Evolutionary conservation across 2,329 filamentous ascomycete species (phyloP).

Genomic region (Botrytis sinoallii): DNA sequence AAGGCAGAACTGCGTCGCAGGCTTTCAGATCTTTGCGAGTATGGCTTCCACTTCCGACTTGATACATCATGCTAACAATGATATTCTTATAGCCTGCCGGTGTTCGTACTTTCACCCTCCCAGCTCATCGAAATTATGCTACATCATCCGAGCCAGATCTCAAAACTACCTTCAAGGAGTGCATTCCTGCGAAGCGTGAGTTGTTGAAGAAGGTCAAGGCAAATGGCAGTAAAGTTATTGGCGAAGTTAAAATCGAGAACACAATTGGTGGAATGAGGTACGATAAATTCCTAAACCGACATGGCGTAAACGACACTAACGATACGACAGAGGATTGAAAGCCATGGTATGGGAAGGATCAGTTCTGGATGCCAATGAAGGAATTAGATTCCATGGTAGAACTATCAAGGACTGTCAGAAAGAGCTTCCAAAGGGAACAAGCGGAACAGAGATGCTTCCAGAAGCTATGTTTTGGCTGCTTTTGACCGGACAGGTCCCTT

Average conservation of each 20-base stretch:
- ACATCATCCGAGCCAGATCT: slow-evolving; percentile 81
- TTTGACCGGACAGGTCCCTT: slow-evolving; percentile 87
- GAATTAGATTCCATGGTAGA: slow-evolving; percentile 95
- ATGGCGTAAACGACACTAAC: slow-evolving; percentile 23
- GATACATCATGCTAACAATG: neutral
- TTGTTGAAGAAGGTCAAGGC: slow-evolving; percentile 92
- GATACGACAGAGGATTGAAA: slow-evolving; percentile 68
- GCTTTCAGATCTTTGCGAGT: slow-evolving; percentile 65
- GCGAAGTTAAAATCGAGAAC: slow-evolving; percentile 91
- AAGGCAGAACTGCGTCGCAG: slow-evolving; percentile 58
- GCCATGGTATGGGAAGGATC: slow-evolving; percentile 99
- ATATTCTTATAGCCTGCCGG: slow-evolving; percentile 32
- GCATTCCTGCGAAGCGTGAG: slow-evolving; percentile 89
- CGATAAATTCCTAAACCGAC: slow-evolving; percentile 5
- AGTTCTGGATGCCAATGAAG: slow-evolving; percentile 92
- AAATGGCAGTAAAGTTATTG: slow-evolving; percentile 76
- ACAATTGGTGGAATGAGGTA: slow-evolving; percentile 91
- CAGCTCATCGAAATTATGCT: slow-evolving; percentile 59
- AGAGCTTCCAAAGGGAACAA: slow-evolving; percentile 86
- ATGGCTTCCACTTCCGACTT: slow-evolving; percentile 35
- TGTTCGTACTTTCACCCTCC: slow-evolving; percentile 36
- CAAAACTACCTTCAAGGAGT: slow-evolving; percentile 78
- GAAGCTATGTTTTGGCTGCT: slow-evolving; percentile 99
- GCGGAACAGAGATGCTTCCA: slow-evolving; percentile 94
- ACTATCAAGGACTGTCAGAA: slow-evolving; percentile 98